Base-by-base conservation (phyloP, 371 early-diverging fungal species). In the Polyrhizophydium stewartii region DNA sequence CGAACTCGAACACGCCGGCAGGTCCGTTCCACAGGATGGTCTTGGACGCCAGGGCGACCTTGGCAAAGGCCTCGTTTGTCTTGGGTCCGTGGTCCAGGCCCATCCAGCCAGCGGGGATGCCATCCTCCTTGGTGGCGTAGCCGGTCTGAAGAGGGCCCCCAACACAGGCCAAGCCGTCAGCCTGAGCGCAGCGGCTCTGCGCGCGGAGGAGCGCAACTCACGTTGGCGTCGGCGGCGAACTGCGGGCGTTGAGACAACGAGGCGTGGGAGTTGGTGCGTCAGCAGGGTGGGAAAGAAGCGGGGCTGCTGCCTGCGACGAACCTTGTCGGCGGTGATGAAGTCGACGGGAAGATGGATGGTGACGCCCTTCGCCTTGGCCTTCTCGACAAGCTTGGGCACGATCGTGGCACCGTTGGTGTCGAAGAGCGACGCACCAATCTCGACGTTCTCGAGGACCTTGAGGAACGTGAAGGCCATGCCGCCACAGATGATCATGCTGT, bases 21-120 rank as follows among this genome's bases (percentile, higher is more conserved):
- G 98, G 98, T 21, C 96, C 99, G 83, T 99, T 98, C 99, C 99
- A 99, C 62, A 99, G 89, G 66, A 98, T 92, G 50, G 94, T 93
- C 85, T 93, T 93, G 71, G 95, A 76, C 27, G 71, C 64, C 60
- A 78, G 63, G 64, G 97, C 89, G 38, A 84, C 90, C 50, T 87
- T 71, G 58, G 78, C 68, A 76, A 93, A 91, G 65, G 77, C 67
- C 73, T 85, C 81, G 75, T 84, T 85, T 25, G 95, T 90, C 72
- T 92, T 81, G 37, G 86, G 75, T 37, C 99, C 99, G 70, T 92
- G 89, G 79, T 98, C 99, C 50, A 99, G 83, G 68, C 97, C 98
- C 85, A 87, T 71, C 92, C 90, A 94, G 16, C 88, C 93, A 41
- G 88, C 89, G 56, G 91, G 89, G 64, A 98, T 94, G 63, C 98